Conservation (phyloP, 78 protist genomes). For the Cavenderia fasciculata region DNA sequence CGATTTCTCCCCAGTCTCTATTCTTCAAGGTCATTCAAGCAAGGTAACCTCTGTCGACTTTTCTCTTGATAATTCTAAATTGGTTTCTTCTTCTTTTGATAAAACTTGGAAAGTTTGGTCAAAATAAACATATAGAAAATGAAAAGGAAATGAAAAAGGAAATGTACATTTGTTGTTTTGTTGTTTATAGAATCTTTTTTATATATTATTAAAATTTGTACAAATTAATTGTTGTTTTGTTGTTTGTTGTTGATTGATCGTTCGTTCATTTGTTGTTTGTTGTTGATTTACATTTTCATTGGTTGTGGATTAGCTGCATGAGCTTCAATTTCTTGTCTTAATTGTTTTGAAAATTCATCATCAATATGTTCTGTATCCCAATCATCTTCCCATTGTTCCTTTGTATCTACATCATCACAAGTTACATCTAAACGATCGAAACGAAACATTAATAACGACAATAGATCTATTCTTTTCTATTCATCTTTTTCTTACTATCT, state of each 20-base stretch:
- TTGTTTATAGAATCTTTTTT: not conserved
- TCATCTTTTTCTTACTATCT: conserved; percentile 46
- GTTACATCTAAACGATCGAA: conserved; percentile 5
- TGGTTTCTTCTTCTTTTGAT: conserved; percentile 67
- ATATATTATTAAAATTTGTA: not conserved
- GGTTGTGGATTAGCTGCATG: conserved; percentile 25
- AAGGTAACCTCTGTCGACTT: conserved; percentile 33
- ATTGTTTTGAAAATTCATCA: conserved; percentile 80
- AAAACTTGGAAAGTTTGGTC: conserved; percentile 74
- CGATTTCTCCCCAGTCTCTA: conserved; percentile 17
- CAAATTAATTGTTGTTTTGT: not conserved
- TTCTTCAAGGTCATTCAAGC: conserved; percentile 46
- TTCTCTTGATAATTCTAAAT: conserved; percentile 26
- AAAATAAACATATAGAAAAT: conserved; percentile 1
- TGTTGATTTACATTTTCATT: conserved; percentile 20
- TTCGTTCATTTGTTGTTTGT: conserved; percentile 8
- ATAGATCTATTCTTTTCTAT: not conserved
- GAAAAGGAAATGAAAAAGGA: not conserved
- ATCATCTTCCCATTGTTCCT: conserved; percentile 84
- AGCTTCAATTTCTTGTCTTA: conserved; percentile 73
- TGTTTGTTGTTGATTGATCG: not conserved
- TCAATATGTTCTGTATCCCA: conserved; percentile 82
- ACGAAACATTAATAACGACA: not conserved
- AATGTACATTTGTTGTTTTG: not conserved
- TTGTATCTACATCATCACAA: conserved; percentile 34